Base-by-base conservation (phyloP, 306 rosid genomes). In the Dalbergia cochinchinensis region DNA sequence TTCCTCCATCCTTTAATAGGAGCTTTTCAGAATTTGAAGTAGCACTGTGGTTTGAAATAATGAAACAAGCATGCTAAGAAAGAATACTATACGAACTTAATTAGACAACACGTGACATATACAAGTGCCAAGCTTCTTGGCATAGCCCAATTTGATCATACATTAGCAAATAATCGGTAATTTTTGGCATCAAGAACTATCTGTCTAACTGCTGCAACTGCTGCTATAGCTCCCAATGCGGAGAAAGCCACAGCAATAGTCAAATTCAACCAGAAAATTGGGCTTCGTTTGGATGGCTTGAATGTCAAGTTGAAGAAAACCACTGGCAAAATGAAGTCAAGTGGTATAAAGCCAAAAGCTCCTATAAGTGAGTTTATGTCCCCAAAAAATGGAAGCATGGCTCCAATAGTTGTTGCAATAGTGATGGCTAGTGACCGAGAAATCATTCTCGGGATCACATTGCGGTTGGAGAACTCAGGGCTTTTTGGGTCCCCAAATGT, bases 351-450 rank as follows among this genome's bases (percentile, higher is more conserved):
- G 8, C 97, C 97, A 71, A 94, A 91, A 34, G 98, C 97, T 71
- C 98, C 94, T 3, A 94, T 89, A 1, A 94, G 84, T 0, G 90
- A 81, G 74, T 87, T 91, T 57, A 91, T 84, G 82, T 94, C 94
- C 19, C 93, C 96, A 35, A 92, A 94, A 78, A 94, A 92, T 37
- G 97, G 98, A 82, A 92, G 88, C 97, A 94, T 91, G 12, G 97
- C 97, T 65, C 90, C 91, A 78, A 91, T 74, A 3, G 33, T 77
- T 19, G 94, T 88, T 13, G 94, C 83, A 13, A 83, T 10, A 4
- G 85, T 14, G 1, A 86, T 83, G 3, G 94, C 88, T 3, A 84
- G 0, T 33, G 98, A 85, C 5, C 97, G 80, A 33, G 89, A 57
- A 26, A 92, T 63, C 54, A 85, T 8, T 82, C 98, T 83, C 0